These are phyloP conservation scores for Fusarium azukiicola DNA, from an alignment of 2,329 filamentous ascomycete species.

Conservation along the genomic window DNA sequence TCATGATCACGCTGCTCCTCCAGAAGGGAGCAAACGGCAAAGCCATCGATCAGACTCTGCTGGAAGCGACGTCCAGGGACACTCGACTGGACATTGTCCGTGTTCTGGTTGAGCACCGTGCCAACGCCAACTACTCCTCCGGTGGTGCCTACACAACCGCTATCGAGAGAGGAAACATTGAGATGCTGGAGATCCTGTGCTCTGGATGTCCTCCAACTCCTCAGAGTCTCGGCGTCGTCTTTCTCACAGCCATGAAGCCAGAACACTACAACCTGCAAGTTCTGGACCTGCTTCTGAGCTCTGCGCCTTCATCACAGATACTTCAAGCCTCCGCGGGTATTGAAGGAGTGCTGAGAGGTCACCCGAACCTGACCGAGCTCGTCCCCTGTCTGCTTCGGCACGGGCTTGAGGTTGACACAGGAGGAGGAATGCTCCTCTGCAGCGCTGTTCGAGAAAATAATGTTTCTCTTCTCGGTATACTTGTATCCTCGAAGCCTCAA, in stretches of 20 bases:
- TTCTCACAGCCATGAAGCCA: neutral
- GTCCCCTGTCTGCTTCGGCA: neutral
- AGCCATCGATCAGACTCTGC: neutral
- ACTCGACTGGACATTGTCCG: neutral
- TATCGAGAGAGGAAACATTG: neutral
- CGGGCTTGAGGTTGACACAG: slow-evolving; percentile 20
- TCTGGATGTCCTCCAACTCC: neutral
- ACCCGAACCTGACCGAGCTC: neutral
- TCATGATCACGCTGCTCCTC: slow-evolving; percentile 20
- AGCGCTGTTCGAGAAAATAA: neutral
- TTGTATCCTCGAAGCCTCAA: neutral
- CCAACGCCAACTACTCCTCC: slow-evolving; percentile 14
- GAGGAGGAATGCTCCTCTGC: slow-evolving; percentile 6
- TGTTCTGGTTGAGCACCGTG: slow-evolving; percentile 1
- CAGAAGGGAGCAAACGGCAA: slow-evolving; percentile 17
- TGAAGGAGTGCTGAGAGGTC: neutral
- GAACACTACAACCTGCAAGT: neutral
- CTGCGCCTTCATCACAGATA: neutral
- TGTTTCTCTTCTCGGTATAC: neutral
- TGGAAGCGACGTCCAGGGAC: neutral
- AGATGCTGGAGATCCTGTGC: neutral
- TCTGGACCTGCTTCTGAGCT: neutral
- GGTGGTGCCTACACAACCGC: slow-evolving; percentile 2
- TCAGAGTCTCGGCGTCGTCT: neutral
- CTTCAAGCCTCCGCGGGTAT: neutral